Evolutionary conservation across 176 grass and related monocot genomes (phyloP).

Genomic region (Triticum monococcum): DNA sequence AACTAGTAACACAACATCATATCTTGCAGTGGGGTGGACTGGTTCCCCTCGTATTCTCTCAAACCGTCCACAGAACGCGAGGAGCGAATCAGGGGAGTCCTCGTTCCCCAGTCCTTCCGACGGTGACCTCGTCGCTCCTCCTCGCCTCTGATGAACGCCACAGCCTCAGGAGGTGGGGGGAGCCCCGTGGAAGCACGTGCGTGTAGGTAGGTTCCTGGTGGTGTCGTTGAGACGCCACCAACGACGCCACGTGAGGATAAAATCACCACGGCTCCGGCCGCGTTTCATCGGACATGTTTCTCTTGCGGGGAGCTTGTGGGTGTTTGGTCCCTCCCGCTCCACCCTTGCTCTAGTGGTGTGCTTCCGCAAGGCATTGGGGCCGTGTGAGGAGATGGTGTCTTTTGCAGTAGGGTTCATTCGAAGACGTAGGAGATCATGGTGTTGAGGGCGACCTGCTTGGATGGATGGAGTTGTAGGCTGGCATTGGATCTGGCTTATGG

Average conservation of each 20-base stretch:
- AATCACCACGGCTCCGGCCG: not conserved
- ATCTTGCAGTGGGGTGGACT: too few species aligned
- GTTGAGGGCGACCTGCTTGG: too few species aligned
- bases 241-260: not conserved
- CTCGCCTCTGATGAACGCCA: not conserved
- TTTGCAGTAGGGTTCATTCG: not conserved
- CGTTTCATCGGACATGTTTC: not conserved
- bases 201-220: not conserved
- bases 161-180: not conserved
- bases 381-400: not conserved
- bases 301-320: not conserved
- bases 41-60: too few species aligned
- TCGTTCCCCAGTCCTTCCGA: too few species aligned
- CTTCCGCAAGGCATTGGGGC: not conserved
- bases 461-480: too few species aligned
- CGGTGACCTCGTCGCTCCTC: not conserved
- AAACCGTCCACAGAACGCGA: too few species aligned
- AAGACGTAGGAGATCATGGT: not conserved
- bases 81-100: too few species aligned
- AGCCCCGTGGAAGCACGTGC: not conserved
- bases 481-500: too few species aligned
- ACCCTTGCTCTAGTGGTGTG: not conserved
- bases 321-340: not conserved
- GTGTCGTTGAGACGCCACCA: not conserved
- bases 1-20: too few species aligned